Evolutionary conservation across 768 basidiomycete genomes (phyloP).

Genomic region (Trametes villosa): DNA sequence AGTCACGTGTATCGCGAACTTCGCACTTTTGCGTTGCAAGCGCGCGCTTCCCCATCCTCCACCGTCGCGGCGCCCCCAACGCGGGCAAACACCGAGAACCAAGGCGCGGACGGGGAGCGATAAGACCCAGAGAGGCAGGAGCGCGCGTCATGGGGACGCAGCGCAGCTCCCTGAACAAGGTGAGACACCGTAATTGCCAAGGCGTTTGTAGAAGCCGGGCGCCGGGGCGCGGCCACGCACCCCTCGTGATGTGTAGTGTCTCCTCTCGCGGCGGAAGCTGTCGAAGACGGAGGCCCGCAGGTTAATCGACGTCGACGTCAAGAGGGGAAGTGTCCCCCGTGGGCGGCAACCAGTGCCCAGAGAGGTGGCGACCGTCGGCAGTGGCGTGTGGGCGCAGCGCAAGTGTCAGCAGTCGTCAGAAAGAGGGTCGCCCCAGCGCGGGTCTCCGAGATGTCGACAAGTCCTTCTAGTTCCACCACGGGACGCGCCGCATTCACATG

Average conservation of each 20-base stretch:
- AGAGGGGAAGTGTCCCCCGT: not conserved
- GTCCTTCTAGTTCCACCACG: no score
- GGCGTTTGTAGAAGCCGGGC: not conserved
- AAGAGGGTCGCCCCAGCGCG: no score
- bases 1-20: not conserved
- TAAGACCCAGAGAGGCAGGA: not conserved
- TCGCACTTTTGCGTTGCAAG: not conserved
- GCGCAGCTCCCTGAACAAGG: not conserved
- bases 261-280: not conserved
- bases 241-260: not conserved
- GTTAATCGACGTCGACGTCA: not conserved
- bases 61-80: not conserved
- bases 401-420: not conserved
- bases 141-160: not conserved
- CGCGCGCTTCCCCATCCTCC: not conserved
- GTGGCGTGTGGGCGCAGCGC: not conserved
- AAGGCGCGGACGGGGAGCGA: not conserved
- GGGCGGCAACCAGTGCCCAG: not conserved
- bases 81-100: not conserved
- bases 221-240: not conserved
- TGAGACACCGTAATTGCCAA: not conserved
- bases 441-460: no score
- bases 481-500: not conserved
- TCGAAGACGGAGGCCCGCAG: not conserved
- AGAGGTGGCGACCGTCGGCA: not conserved